phyloP scores from a whole-genome alignment of 768 basidiomycete genomes.

The Suillus hirtellus region DNA sequence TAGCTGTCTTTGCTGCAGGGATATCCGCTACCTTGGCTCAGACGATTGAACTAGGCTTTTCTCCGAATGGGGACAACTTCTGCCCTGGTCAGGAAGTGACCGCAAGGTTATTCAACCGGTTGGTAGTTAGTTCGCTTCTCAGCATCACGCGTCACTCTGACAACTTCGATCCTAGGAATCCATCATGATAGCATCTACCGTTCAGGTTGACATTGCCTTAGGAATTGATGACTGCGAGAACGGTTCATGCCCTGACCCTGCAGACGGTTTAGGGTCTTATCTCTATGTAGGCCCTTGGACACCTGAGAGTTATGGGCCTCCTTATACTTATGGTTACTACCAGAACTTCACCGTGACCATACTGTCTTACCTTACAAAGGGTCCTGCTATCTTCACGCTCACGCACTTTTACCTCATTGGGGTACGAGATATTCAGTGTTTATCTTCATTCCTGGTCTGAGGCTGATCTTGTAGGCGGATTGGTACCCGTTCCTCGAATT shows the following conservation, averaged over 20 bases:
- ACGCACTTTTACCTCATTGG: constrained; percentile 32
- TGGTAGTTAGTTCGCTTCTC: constrained; percentile 3
- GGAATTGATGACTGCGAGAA: constrained; percentile 22
- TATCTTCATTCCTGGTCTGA: background rate
- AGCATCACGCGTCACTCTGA: background rate
- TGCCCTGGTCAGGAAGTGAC: constrained; percentile 20
- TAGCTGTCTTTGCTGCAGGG: constrained; percentile 12
- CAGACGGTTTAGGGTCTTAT: constrained; percentile 22
- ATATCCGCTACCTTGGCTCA: constrained; percentile 24
- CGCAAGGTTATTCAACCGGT: constrained; percentile 25
- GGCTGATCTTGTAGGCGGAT: constrained; percentile 18
- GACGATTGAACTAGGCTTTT: constrained; percentile 28
- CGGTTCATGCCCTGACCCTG: constrained; percentile 25
- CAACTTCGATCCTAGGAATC: constrained; percentile 17
- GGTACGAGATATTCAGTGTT: constrained; percentile 4
- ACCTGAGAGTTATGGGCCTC: constrained; percentile 15
- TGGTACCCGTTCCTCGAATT: constrained; percentile 30
- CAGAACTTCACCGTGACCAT: constrained; percentile 31
- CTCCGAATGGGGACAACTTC: constrained; percentile 22
- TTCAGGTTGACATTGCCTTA: constrained; percentile 34
- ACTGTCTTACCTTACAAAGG: constrained; percentile 1
- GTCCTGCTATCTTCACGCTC: constrained; percentile 31
- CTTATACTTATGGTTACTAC: constrained; percentile 23
- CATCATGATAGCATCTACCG: constrained; percentile 12
- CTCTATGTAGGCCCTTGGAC: constrained; percentile 32